Base-by-base conservation (phyloP, 2,329 filamentous ascomycete genomes). In the Coniochaeta sp. region DNA sequence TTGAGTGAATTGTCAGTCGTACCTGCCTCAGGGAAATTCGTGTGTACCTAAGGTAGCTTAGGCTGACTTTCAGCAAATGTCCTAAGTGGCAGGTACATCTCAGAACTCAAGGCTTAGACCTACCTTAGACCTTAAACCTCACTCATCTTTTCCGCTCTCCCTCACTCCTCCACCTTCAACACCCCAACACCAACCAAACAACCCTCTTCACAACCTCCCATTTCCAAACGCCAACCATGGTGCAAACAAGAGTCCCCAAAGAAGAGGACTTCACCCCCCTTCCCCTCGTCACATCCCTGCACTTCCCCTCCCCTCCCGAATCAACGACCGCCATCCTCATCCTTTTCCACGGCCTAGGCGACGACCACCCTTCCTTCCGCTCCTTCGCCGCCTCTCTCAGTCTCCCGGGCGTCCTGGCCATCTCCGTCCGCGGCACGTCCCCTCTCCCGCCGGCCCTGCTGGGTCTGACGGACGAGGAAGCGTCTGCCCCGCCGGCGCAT, bases 311-410 rank as follows among this genome's bases (percentile, higher is more conserved):
- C 26, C 75, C 78, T 22, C 71, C 78, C 32, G 81, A 86, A 55
- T 78, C 79, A 10, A 81, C 86, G 9, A 87, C 83, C 40, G 86
- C 91, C 60, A 76, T 95, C 58, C 81, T 95, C 55, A 71, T 95
- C 63, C 79, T 95, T 49, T 82, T 95, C 53, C 91, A 95, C 67
- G 90, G 90, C 57, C 79, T 95, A 12, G 91, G 91, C 56, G 91
- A 95, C 70, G 82, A 79, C 30, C 79, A 89, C 54, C 62, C 65
- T 3, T 76, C 87, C 31, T 95, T 94, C 66, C 77, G 81, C 54
- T 70, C 71, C 42, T 86, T 95, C 55, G 88, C 84, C 18, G 73
- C 75, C 52, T 82, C 81, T 58, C 70, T 95, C 55, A 75, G 78
- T 55, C 80, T 95, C 3, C 89, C 90, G 0, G 87, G 91, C 61